Conservation (phyloP, 495 filamentous ascomycete genomes). For the Rusavskia elegans region DNA sequence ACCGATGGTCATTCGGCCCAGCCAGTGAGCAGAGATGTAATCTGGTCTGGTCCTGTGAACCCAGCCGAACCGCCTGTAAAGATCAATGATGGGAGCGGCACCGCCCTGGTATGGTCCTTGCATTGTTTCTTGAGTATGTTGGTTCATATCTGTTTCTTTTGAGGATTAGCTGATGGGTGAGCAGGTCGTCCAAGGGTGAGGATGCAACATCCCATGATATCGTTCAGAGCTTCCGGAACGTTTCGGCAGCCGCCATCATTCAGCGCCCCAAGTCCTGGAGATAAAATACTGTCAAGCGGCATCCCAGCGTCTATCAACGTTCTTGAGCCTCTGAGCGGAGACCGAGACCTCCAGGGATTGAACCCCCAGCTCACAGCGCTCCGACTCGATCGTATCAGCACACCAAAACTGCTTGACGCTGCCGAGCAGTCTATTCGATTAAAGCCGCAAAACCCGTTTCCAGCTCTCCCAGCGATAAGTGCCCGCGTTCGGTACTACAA, state of each 20-base stretch:
- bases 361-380: slow-evolving; percentile 65
- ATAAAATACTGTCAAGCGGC: slow-evolving; percentile 65
- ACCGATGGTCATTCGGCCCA: slow-evolving; percentile 3
- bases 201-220: slow-evolving; percentile 58
- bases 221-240: slow-evolving; percentile 60
- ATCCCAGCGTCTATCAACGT: slow-evolving; percentile 67
- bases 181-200: slow-evolving; percentile 55
- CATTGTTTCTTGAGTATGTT: slow-evolving; percentile 51
- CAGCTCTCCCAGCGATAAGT: slow-evolving; percentile 67
- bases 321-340: slow-evolving; percentile 57
- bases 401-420: slow-evolving; percentile 43
- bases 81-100: slow-evolving; percentile 37
- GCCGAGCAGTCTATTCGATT: slow-evolving; percentile 45
- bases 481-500: slow-evolving; percentile 69
- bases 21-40: slow-evolving; percentile 40
- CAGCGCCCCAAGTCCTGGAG: slow-evolving; percentile 29
- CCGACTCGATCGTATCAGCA: slow-evolving; percentile 57
- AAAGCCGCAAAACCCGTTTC: slow-evolving; percentile 43
- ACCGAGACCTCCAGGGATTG: slow-evolving; percentile 47
- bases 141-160: neutral
- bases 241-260: slow-evolving; percentile 40
- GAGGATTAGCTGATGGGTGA: slow-evolving; percentile 8
- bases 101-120: slow-evolving; percentile 66
- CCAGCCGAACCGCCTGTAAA: slow-evolving; percentile 45
- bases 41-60: slow-evolving; percentile 47